These are phyloP conservation scores for Epichloe gansuensis DNA, from an alignment of 2,329 filamentous ascomycete species.

Conservation along the genomic window DNA sequence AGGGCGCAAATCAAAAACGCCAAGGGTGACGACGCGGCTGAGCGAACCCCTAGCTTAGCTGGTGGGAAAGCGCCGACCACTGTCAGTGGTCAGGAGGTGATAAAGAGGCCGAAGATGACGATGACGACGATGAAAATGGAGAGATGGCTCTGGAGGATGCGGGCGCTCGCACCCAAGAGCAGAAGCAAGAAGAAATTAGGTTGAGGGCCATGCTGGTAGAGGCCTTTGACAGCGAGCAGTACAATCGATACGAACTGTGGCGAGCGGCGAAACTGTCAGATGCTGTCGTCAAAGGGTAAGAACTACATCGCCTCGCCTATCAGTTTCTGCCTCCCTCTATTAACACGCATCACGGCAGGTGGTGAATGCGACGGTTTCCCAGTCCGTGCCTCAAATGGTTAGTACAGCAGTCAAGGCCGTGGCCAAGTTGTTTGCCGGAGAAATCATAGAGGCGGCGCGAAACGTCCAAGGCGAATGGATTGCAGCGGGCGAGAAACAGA, in stretches of 20 bases:
- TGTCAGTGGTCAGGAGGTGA: slow-evolving; percentile 34
- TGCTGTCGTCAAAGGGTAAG: slow-evolving; percentile 55
- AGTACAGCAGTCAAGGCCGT: slow-evolving; percentile 66
- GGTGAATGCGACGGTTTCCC: slow-evolving; percentile 69
- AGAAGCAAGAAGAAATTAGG: slow-evolving; percentile 50
- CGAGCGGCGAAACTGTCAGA: slow-evolving; percentile 56
- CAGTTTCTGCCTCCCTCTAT: background rate
- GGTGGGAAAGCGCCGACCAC: slow-evolving; percentile 29
- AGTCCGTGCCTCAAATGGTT: slow-evolving; percentile 62
- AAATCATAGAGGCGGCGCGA: slow-evolving; percentile 61
- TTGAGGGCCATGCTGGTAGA: slow-evolving; percentile 49
- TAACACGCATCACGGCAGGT: slow-evolving; percentile 31
- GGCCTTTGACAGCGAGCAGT: slow-evolving; percentile 54
- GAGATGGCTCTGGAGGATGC: slow-evolving; percentile 46
- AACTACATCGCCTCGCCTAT: slow-evolving; percentile 1
- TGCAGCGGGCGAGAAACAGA: slow-evolving; percentile 44
- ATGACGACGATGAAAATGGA: slow-evolving; percentile 44
- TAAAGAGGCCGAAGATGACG: slow-evolving; percentile 40
- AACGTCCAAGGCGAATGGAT: slow-evolving; percentile 63
- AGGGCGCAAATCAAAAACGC: slow-evolving; percentile 45
- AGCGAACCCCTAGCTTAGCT: slow-evolving; percentile 33
- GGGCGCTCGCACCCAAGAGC: slow-evolving; percentile 51
- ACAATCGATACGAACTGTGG: slow-evolving; percentile 59
- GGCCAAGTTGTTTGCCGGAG: slow-evolving; percentile 65
- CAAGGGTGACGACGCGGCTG: slow-evolving; percentile 27